Conservation (phyloP, 2,329 filamentous ascomycete species). For the Penicillium hordei region DNA sequence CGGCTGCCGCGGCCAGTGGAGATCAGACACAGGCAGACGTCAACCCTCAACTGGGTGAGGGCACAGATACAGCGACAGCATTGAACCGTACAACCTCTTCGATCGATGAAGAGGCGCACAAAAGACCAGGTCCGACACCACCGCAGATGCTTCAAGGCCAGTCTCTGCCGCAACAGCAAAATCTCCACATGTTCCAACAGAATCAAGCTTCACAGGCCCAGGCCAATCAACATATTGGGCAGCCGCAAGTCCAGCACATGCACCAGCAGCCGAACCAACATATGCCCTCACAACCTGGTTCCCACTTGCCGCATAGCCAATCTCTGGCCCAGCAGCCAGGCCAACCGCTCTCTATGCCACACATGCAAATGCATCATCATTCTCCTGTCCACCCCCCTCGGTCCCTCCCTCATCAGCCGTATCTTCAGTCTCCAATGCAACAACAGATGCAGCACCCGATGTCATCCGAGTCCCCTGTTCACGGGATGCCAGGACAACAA, state of each 20-base stretch:
- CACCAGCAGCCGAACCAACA: constrained; percentile 10
- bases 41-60: constrained; percentile 10
- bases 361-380: constrained; percentile 27
- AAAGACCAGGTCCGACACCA: constrained; percentile 20
- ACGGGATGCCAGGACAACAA: constrained; percentile 14
- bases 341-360: constrained; percentile 23
- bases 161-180: constrained; percentile 13
- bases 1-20: constrained; percentile 24
- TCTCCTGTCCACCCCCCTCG: constrained; percentile 17
- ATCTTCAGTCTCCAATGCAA: constrained; percentile 25
- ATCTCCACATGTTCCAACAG: constrained; percentile 15
- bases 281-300: constrained; percentile 12
- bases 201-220: constrained; percentile 11
- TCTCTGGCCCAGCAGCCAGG: constrained; percentile 4
- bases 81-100: constrained; percentile 12
- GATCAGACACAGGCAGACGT: constrained; percentile 17
- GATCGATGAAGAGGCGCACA: constrained; percentile 18
- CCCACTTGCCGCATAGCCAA: constrained; percentile 3
- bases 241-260: constrained; percentile 14
- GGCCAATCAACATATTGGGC: constrained; percentile 15
- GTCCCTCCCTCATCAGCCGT: constrained; percentile 20
- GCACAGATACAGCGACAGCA: constrained; percentile 7
- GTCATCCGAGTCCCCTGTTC: constrained; percentile 15
- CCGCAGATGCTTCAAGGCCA: constrained; percentile 21
- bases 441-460: constrained; percentile 20